Percentiles rank a stretch among this genome's conserved stretches.
Conservation (phyloP, 2,329 filamentous ascomycete genomes). For the Teratosphaeria nubilosa region DNA sequence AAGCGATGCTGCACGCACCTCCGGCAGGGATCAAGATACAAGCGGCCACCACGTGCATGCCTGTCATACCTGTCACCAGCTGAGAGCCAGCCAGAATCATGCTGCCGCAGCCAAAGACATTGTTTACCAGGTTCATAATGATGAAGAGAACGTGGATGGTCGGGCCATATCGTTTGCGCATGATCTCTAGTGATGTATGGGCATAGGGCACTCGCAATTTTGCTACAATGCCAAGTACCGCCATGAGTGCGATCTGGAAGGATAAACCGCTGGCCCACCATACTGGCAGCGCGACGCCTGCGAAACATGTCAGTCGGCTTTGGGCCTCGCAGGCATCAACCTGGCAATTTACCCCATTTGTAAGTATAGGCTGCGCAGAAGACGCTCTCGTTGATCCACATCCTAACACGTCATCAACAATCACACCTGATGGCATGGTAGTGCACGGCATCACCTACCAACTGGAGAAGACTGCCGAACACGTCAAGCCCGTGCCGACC, state of each 20-base stretch:
- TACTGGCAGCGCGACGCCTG: slow-evolving; percentile 13
- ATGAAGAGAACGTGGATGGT: slow-evolving; percentile 19
- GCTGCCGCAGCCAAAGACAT: slow-evolving; percentile 29
- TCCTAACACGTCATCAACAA: not conserved
- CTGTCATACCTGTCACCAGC: slow-evolving; percentile 29
- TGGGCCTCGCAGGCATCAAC: not conserved
- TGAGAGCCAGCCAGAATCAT: slow-evolving; percentile 22
- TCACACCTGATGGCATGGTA: not conserved
- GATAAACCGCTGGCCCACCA: slow-evolving; percentile 31
- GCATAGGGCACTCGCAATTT: slow-evolving; percentile 43
- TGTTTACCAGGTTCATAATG: slow-evolving; percentile 21
- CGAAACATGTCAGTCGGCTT: not conserved
- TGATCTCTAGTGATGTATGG: slow-evolving; percentile 42
- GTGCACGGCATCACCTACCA: slow-evolving; percentile 5
- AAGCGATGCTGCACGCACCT: slow-evolving; percentile 21
- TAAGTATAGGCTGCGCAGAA: slow-evolving; percentile 28
- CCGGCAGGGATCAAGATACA: slow-evolving; percentile 38
- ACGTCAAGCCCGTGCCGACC: slow-evolving; percentile 21
- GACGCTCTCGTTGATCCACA: slow-evolving; percentile 37
- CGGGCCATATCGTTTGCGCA: slow-evolving; percentile 28
- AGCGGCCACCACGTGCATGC: slow-evolving; percentile 40
- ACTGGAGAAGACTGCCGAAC: slow-evolving; percentile 24
- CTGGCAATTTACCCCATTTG: slow-evolving; percentile 10
- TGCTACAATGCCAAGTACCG: slow-evolving; percentile 38
- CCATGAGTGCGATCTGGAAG: slow-evolving; percentile 43